Evolutionary conservation across 495 filamentous ascomycete species (phyloP), one percentile per base, ranked within the genome.

Genomic region (Lepidopterella palustris): DNA sequence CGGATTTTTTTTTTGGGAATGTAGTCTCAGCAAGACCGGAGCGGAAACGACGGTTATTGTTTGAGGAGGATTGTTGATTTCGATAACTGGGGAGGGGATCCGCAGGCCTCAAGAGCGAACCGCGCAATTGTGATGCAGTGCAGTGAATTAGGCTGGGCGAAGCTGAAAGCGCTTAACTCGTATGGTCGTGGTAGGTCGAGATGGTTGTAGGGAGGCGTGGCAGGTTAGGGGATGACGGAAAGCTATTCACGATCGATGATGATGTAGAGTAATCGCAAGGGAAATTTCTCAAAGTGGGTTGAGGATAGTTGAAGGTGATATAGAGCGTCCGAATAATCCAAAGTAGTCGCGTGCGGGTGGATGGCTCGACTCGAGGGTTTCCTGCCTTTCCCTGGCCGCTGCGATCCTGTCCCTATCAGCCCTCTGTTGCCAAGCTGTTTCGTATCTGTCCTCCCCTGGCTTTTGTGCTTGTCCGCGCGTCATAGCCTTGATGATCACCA

Each of bases 81-180:
- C 23, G 21, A 50, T 18, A 27, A 21, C 8, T 6, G 15, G 21
- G 18, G 47, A 50, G 47, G 47, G 25, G 47, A 42, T 42, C 15
- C 31, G 31, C 18, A 18, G 35, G 18, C 3, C 10, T 13, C 35
- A 42, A 13, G 13, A 18, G 35, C 35, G 35, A 42, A 42, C 13
- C 13, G 9, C 35, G 47, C 47, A 50, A 50, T 50, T 50, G 21
- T 24, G 5, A 11, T 2, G 39, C 39, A 42, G 4, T 0, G 47
- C 18, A 10, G 35, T 18, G 45, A 18, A 18, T 49, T 23, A 18
- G 45, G n/a, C 21, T 49, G 45, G 39, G 13, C n/a, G 3, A 11
- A 49, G n/a, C 45, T 49, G n/a, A 24, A 24, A 10, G 45, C 45
- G n/a, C 45, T 18, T 49, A 49, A 24, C n/a, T 49, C 45, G 45